Conservation (phyloP, 2,329 filamentous ascomycete species). For the Pezicula carpinea region DNA sequence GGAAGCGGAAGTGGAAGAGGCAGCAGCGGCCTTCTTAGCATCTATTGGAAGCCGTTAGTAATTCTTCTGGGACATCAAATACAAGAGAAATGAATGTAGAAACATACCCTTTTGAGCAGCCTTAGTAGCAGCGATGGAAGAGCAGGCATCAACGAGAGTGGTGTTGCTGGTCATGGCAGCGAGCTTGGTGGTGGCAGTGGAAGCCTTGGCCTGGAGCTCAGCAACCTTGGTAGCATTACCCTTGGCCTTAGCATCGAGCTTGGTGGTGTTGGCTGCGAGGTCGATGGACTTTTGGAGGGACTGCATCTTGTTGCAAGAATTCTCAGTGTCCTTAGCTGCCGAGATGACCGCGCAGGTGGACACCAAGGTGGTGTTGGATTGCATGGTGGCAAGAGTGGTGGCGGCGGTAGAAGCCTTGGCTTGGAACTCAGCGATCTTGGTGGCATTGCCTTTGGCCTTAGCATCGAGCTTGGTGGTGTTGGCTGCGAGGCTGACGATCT, state of each 20-base stretch:
- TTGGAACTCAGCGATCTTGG: constrained; percentile 32
- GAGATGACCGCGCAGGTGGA: constrained; percentile 29
- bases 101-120: constrained; percentile 8
- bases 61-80: background rate
- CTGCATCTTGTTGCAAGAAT: constrained; percentile 26
- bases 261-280: constrained; percentile 28
- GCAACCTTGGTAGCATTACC: constrained; percentile 31
- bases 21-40: constrained; percentile 7
- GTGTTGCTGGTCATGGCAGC: constrained; percentile 29
- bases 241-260: constrained; percentile 29
- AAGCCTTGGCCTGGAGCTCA: constrained; percentile 29
- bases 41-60: constrained; percentile 5
- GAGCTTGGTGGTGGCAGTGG: constrained; percentile 24
- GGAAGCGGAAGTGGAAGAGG: constrained; percentile 7
- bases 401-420: constrained; percentile 30
- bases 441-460: constrained; percentile 32
- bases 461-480: constrained; percentile 33
- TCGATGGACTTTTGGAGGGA: constrained; percentile 20
- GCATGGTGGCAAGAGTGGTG: constrained; percentile 27
- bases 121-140: constrained; percentile 2
- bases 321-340: constrained; percentile 25
- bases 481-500: constrained; percentile 28
- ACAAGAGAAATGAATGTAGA: background rate
- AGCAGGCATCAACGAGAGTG: constrained; percentile 25
- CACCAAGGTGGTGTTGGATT: constrained; percentile 33